A percentile compares a stretch with the other conserved stretches of the same genome.
Conservation (phyloP, 1,284 basidiomycete genomes). For the Athelia psychrophila region DNA sequence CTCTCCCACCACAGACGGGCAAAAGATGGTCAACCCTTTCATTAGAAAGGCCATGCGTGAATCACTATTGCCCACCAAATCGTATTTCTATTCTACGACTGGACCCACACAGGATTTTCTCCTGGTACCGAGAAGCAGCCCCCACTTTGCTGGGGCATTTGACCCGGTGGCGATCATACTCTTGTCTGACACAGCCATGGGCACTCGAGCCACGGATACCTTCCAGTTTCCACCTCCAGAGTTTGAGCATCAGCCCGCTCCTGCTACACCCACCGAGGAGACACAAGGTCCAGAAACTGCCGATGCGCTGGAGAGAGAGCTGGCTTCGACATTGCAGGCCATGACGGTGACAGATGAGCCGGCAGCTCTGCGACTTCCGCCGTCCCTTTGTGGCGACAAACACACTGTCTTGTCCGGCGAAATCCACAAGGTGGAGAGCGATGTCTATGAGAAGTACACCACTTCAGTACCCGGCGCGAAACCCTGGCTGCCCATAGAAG, state of each 20-base stretch:
- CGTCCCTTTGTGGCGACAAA: slow-evolving; percentile 36
- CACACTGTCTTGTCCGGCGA: slow-evolving; percentile 38
- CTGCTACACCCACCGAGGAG: not conserved
- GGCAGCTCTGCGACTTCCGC: slow-evolving; percentile 33
- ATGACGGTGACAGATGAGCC: slow-evolving; percentile 41
- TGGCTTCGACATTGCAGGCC: slow-evolving; percentile 40
- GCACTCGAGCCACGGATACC: slow-evolving; percentile 43
- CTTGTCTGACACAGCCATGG: slow-evolving; percentile 38
- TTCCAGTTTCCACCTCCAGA: slow-evolving; percentile 56
- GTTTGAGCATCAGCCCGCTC: slow-evolving; percentile 29
- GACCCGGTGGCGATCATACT: slow-evolving; percentile 71
- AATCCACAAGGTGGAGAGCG: slow-evolving; percentile 41
- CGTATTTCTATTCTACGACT: slow-evolving; percentile 59
- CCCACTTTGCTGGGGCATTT: slow-evolving; percentile 68
- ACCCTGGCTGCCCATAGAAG: slow-evolving; percentile 5
- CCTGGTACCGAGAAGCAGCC: slow-evolving; percentile 67
- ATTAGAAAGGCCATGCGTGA: slow-evolving; percentile 65
- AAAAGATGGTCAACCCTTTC: slow-evolving; percentile 40
- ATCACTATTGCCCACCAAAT: slow-evolving; percentile 55
- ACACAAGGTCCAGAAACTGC: slow-evolving; percentile 1
- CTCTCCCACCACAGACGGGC: slow-evolving; percentile 21
- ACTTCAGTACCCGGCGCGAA: slow-evolving; percentile 5
- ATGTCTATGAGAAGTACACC: slow-evolving; percentile 36
- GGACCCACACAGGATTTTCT: slow-evolving; percentile 78
- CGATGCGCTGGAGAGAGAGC: slow-evolving; percentile 32